Conservation (phyloP, 768 basidiomycete species). For the Termitomyces sp. region DNA sequence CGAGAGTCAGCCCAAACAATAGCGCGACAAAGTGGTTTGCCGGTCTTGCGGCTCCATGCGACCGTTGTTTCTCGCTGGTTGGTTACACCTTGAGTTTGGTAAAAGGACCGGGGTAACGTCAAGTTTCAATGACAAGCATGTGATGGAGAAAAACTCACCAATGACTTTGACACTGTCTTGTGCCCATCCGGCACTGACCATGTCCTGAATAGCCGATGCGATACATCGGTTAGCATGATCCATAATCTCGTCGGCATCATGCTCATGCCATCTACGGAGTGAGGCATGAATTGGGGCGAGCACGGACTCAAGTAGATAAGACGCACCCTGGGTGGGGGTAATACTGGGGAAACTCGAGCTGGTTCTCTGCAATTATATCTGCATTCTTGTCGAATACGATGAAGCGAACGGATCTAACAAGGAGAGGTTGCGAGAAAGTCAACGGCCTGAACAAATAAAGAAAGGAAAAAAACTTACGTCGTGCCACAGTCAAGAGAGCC, state of each 20-base stretch:
- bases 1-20: slow-evolving; percentile 98
- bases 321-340: slow-evolving; percentile 81
- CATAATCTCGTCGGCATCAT: slow-evolving; percentile 82
- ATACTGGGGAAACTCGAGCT: slow-evolving; percentile 92
- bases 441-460: neutral
- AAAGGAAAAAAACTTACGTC: slow-evolving; percentile 52
- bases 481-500: slow-evolving; percentile 94
- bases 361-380: slow-evolving; percentile 82
- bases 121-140: slow-evolving; percentile 6
- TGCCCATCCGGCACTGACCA: slow-evolving; percentile 74
- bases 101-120: neutral
- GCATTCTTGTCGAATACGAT: slow-evolving; percentile 88
- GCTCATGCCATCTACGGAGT: slow-evolving; percentile 83
- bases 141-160: slow-evolving; percentile 44
- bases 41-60: slow-evolving; percentile 87
- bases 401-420: slow-evolving; percentile 76
- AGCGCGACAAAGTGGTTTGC: slow-evolving; percentile 81
- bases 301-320: neutral
- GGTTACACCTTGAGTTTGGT: slow-evolving; percentile 63
- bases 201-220: slow-evolving; percentile 56
- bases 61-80: slow-evolving; percentile 97
- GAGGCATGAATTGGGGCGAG: neutral
- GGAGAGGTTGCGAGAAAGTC: neutral
- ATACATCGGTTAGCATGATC: slow-evolving; percentile 73
- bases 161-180: slow-evolving; percentile 86